Conservation (phyloP, 2,329 filamentous ascomycete genomes). For the Colletotrichum sansevieriae region DNA sequence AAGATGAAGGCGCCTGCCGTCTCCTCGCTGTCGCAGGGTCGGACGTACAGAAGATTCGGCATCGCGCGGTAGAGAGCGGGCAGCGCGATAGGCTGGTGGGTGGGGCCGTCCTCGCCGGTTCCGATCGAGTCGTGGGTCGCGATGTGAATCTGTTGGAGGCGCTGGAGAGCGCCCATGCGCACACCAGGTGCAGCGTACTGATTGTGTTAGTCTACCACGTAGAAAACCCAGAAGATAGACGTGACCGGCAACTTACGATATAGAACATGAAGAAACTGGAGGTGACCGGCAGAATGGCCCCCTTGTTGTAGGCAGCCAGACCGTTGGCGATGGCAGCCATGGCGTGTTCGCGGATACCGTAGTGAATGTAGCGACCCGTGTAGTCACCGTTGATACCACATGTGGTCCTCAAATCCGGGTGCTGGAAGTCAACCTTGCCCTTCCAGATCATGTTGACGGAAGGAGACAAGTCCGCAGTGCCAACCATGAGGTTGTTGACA, state of each 20-base stretch:
- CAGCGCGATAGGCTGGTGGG: conserved; percentile 72
- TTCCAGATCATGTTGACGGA: conserved; percentile 70
- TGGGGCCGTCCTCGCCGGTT: conserved; percentile 71
- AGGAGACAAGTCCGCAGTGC: conserved; percentile 65
- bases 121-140: conserved; percentile 74
- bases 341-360: conserved; percentile 71
- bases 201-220: not conserved
- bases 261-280: conserved; percentile 76
- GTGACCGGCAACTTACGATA: conserved; percentile 48
- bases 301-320: conserved; percentile 67
- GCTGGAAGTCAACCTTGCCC: conserved; percentile 63
- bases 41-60: conserved; percentile 72
- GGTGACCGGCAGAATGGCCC: conserved; percentile 69
- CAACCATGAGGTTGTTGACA: conserved; percentile 64
- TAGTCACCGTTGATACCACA: conserved; percentile 68
- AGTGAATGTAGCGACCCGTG: conserved; percentile 69
- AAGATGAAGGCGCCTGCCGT: conserved; percentile 65
- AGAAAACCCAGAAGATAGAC: not conserved
- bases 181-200: conserved; percentile 68
- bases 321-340: conserved; percentile 72
- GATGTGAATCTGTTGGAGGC: conserved; percentile 68
- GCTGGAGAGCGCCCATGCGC: conserved; percentile 71
- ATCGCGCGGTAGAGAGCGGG: conserved; percentile 71
- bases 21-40: conserved; percentile 71
- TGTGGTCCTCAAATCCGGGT: conserved; percentile 53